Conservation (phyloP, 345 rosid species). For the Triadica sebifera region DNA sequence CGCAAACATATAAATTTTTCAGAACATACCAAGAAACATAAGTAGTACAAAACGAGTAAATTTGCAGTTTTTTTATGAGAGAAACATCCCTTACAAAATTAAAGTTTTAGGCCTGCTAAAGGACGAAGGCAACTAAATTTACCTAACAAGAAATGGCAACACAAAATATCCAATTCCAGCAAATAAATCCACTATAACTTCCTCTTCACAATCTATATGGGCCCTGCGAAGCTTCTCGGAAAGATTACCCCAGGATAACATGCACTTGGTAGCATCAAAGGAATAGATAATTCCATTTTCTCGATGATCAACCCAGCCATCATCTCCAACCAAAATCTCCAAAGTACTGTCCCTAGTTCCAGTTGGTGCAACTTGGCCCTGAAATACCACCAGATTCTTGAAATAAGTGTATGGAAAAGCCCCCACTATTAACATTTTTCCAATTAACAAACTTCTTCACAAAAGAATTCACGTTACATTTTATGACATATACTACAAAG, state of each 20-base stretch:
- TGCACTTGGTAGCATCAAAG: slow-evolving; percentile 89
- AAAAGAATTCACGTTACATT: not conserved
- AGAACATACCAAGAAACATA: not conserved
- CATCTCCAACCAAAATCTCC: slow-evolving; percentile 78
- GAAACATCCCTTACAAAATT: not conserved
- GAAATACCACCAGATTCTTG: slow-evolving; percentile 17
- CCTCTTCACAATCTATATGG: slow-evolving; percentile 53
- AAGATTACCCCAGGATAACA: slow-evolving; percentile 99
- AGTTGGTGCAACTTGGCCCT: slow-evolving; percentile 81
- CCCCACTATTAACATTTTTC: not conserved
- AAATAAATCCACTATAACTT: slow-evolving; percentile 78
- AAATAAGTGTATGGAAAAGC: slow-evolving; percentile 1
- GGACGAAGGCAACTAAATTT: slow-evolving; percentile 14
- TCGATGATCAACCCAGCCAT: slow-evolving; percentile 86
- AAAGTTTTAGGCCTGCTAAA: slow-evolving; percentile 5
- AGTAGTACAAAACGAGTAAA: not conserved
- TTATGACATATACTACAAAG: not conserved
- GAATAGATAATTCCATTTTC: slow-evolving; percentile 89
- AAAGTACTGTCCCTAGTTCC: slow-evolving; percentile 80
- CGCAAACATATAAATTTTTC: not conserved
- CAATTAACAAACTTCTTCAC: not conserved
- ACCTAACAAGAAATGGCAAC: slow-evolving; percentile 93
- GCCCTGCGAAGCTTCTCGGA: slow-evolving; percentile 95
- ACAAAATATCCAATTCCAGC: slow-evolving; percentile 93
- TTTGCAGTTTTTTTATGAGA: not conserved